Evolutionary conservation across 2,329 filamentous ascomycete genomes (phyloP).

Genomic region (Herpotrichia juniperi): DNA sequence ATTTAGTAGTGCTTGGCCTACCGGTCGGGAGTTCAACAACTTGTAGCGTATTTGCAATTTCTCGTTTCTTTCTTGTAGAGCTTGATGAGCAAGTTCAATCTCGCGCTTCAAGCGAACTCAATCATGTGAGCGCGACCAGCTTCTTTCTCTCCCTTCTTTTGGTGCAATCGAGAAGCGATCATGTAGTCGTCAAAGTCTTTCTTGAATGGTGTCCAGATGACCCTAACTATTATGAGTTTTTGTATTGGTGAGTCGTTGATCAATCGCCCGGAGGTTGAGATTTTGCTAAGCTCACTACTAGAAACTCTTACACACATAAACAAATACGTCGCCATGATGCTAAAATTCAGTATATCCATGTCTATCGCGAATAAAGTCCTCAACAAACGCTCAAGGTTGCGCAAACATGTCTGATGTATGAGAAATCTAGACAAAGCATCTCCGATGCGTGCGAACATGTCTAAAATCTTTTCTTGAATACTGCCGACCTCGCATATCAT

Average conservation of each 20-base stretch:
- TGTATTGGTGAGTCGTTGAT: constrained; percentile 10
- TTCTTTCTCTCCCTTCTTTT: constrained; percentile 22
- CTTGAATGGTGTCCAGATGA: constrained; percentile 22
- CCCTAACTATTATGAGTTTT: constrained; percentile 16
- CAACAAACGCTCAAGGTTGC: constrained; percentile 22
- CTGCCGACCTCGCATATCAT: constrained; percentile 21
- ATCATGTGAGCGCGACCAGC: constrained; percentile 25
- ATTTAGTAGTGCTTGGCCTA: constrained; percentile 13
- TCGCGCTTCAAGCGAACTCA: constrained; percentile 16
- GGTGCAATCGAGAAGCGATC: constrained; percentile 18
- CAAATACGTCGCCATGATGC: constrained; percentile 18
- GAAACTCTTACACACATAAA: constrained; percentile 16
- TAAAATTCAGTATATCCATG: constrained; percentile 24
- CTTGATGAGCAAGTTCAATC: constrained; percentile 17
- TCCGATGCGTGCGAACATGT: constrained; percentile 29
- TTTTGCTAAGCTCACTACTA: constrained; percentile 5
- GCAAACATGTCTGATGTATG: constrained; percentile 25
- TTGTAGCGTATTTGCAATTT: constrained; percentile 13
- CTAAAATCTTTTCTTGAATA: constrained; percentile 24
- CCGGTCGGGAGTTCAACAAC: constrained; percentile 12
- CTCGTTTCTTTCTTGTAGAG: constrained; percentile 14
- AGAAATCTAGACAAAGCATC: constrained; percentile 21
- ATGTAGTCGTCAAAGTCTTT: constrained; percentile 21
- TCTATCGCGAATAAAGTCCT: constrained; percentile 18
- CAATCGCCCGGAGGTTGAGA: neutral